Percentiles rank a stretch among this genome's conserved stretches.
These are phyloP conservation scores for Starmerella asiatica DNA, from an alignment of 805 yeast genomes.

Conservation along the genomic window DNA sequence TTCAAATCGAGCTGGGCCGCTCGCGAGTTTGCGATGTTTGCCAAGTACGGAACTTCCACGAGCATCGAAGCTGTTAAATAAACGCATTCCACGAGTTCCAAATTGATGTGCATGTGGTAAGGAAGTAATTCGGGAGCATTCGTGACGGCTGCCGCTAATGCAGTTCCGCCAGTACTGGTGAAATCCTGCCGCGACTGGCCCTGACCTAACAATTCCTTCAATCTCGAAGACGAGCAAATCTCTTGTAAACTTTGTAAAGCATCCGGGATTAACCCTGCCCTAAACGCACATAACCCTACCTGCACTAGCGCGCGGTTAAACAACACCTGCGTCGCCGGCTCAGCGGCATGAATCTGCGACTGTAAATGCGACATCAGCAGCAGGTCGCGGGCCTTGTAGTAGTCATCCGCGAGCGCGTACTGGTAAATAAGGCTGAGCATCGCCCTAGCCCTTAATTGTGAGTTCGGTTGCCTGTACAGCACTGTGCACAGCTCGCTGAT, in stretches of 20 bases:
- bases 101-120: conserved; percentile 94
- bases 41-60: conserved; percentile 83
- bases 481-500: conserved; percentile 52
- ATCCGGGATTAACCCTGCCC: conserved; percentile 72
- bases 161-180: conserved; percentile 1
- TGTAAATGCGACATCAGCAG: conserved; percentile 76
- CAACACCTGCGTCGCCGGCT: conserved; percentile 73
- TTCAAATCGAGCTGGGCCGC: conserved; percentile 36
- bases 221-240: conserved; percentile 69
- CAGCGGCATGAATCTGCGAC: conserved; percentile 69
- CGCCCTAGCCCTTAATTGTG: conserved; percentile 66
- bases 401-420: conserved; percentile 78
- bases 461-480: conserved; percentile 52
- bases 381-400: conserved; percentile 75
- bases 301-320: conserved; percentile 94
- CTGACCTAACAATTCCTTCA: conserved; percentile 89
- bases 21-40: conserved; percentile 40
- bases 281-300: conserved; percentile 90
- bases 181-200: conserved; percentile 53
- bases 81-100: conserved; percentile 87
- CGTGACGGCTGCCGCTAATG: conserved; percentile 7
- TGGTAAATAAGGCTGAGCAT: conserved; percentile 76
- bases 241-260: conserved; percentile 79
- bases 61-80: conserved; percentile 81
- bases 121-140: conserved; percentile 47